Base-by-base conservation (phyloP, 108 stramenopile species). In the Cyclotella sp. region DNA sequence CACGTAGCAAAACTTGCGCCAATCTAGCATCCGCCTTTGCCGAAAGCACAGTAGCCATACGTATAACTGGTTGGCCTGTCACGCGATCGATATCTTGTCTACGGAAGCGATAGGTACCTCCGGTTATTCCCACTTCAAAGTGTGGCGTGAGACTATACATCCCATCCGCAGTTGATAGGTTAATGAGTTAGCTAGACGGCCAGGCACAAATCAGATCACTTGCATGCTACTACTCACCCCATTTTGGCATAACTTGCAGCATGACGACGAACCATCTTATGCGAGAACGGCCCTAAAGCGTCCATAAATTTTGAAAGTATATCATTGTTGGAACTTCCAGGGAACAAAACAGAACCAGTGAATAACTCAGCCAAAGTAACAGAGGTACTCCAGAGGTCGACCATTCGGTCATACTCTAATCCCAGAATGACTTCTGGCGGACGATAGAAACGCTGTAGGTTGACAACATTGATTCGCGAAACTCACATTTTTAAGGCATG, bases 391-490 rank as follows among this genome's bases (percentile, higher is more conserved):
- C 98, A 99, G 13, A 99, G 63, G 77, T 99, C 99, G 30, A 99
- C 87, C 21, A 92, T 88, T 47, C 86, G 78, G 77, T 97, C 94
- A 65, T 97, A 97, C 49, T 89, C 72, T 39, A 98, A 70, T 14
- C 99, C 99, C 70, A 99, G 84, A 22, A 99, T 97, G n/a, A 99
- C 91, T 84, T 99, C 99, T 0, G 99, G 99, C 0, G 98, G 96
- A 34, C 99, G 93, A 74, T 99, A 99, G 73, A 97, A 99, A 24
- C 98, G 86, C 60, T 61, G 14, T 30, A 2, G 11, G n/a, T 12
- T 5, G 24, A 26, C 8, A 6, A 24, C 3, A 24, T 26, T 57
- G 1, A 5, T 5, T 1, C 11, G 3, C 3, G 21, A 12, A 12
- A 57, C 3, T 3, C 12, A 24, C 12, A 57, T 24, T 57, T 1